These are phyloP conservation scores for Copromyces sp. DNA, from an alignment of 495 filamentous ascomycete genomes.

Conservation along the genomic window DNA sequence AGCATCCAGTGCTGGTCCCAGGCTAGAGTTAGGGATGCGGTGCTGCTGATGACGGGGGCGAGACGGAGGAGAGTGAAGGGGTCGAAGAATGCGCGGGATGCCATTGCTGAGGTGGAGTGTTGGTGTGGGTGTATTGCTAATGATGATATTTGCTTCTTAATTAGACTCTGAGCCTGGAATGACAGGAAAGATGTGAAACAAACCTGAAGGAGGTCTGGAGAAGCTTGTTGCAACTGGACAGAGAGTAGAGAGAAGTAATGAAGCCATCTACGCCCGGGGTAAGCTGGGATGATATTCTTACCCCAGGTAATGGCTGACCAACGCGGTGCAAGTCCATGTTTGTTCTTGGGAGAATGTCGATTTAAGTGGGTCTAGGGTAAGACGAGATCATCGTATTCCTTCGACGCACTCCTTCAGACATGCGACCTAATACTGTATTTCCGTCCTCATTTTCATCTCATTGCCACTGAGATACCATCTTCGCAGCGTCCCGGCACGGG, in stretches of 20 bases:
- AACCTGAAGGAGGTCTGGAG: background rate
- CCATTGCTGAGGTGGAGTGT: background rate
- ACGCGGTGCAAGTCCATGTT: background rate
- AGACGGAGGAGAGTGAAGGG: background rate
- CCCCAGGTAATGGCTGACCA: background rate
- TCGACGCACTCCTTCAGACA: background rate
- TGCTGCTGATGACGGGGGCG: constrained; percentile 1
- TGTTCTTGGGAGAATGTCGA: background rate
- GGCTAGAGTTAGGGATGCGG: constrained; percentile 1
- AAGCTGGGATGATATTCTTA: background rate
- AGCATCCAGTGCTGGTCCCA: constrained; percentile 2
- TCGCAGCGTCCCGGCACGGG: constrained; percentile 18
- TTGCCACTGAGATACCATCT: constrained; percentile 9
- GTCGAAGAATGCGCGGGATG: background rate
- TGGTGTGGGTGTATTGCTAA: background rate
- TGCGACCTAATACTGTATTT: background rate
- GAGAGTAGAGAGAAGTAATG: background rate
- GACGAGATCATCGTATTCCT: background rate
- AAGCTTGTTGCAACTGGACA: background rate
- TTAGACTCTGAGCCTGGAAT: background rate
- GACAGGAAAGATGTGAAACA: background rate
- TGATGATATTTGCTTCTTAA: background rate
- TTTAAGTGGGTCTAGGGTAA: background rate
- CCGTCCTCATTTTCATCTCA: constrained; percentile 1
- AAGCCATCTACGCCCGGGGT: background rate